A percentile compares a stretch with the other conserved stretches of the same genome.
Evolutionary conservation across 2,329 filamentous ascomycete species (phyloP).

Genomic region (Xylariaceae sp.): DNA sequence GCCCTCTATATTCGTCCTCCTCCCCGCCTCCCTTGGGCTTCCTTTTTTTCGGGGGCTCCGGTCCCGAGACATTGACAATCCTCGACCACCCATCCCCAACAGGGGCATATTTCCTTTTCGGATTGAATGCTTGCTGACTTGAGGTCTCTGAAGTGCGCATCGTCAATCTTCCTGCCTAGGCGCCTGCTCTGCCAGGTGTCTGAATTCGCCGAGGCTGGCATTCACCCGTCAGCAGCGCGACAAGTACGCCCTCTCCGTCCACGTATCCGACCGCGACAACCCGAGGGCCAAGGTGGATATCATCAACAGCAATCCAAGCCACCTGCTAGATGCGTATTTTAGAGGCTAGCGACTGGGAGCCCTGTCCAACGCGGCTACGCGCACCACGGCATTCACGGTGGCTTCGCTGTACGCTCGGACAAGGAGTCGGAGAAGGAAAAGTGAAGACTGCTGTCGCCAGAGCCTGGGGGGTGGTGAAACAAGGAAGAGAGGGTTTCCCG

Average conservation of each 20-base stretch:
- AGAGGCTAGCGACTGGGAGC: constrained; percentile 3
- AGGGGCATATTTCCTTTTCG: no score
- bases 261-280: constrained; percentile 7
- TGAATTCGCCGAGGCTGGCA: not conserved
- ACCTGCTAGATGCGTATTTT: no score
- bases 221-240: constrained; percentile 5
- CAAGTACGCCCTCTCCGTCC: constrained; percentile 2
- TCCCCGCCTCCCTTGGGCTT: no score
- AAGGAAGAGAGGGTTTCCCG: no score
- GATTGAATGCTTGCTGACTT: no score
- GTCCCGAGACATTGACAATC: constrained; percentile 8
- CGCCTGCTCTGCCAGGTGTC: constrained; percentile 4
- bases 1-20: no score
- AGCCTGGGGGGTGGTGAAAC: not conserved
- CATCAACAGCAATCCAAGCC: constrained; percentile 8
- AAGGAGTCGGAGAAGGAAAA: not conserved
- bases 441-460: not conserved
- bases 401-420: constrained; percentile 11
- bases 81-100: constrained; percentile 9
- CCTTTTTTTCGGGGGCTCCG: constrained; percentile 9
- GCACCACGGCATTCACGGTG: constrained; percentile 4
- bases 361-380: constrained; percentile 8
- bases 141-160: no score
- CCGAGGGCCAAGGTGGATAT: constrained; percentile 5
- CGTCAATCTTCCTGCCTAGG: no score